These are phyloP conservation scores for Phaeosphaeriaceae sp. DNA, from an alignment of 2,329 filamentous ascomycete genomes.

Conservation along the genomic window DNA sequence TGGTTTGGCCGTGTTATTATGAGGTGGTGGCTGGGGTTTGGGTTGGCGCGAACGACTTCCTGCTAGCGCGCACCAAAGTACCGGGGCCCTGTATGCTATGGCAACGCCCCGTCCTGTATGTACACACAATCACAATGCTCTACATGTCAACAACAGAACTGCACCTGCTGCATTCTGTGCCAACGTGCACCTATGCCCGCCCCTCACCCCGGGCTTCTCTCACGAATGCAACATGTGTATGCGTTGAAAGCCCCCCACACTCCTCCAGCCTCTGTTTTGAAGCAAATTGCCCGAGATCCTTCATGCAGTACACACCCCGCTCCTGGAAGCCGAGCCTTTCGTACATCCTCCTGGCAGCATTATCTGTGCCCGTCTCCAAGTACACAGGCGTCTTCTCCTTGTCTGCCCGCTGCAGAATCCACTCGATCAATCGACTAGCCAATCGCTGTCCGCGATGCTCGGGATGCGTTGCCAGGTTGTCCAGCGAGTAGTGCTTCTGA, in stretches of 20 bases:
- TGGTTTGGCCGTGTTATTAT: not conserved
- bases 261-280: not conserved
- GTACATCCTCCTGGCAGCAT: conserved; percentile 31
- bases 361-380: conserved; percentile 35
- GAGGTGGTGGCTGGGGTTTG: not conserved
- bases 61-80: not conserved
- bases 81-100: not conserved
- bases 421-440: conserved; percentile 27
- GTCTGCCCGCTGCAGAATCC: conserved; percentile 24
- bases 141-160: too few relatives aligned
- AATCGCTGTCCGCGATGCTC: conserved; percentile 30
- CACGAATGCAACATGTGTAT: conserved; percentile 9
- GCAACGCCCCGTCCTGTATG: not conserved
- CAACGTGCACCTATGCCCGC: too few relatives aligned
- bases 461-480: conserved; percentile 38
- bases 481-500: conserved; percentile 25
- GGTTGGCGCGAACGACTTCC: not conserved
- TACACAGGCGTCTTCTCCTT: conserved; percentile 25
- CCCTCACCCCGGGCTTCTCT: too few relatives aligned
- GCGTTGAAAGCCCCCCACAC: not conserved
- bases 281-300: conserved; percentile 21
- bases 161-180: too few relatives aligned
- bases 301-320: conserved; percentile 18
- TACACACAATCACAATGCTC: too few relatives aligned
- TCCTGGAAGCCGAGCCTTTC: conserved; percentile 35